Base-by-base conservation (phyloP, 2,329 filamentous ascomycete species). In the Nemania sp. region DNA sequence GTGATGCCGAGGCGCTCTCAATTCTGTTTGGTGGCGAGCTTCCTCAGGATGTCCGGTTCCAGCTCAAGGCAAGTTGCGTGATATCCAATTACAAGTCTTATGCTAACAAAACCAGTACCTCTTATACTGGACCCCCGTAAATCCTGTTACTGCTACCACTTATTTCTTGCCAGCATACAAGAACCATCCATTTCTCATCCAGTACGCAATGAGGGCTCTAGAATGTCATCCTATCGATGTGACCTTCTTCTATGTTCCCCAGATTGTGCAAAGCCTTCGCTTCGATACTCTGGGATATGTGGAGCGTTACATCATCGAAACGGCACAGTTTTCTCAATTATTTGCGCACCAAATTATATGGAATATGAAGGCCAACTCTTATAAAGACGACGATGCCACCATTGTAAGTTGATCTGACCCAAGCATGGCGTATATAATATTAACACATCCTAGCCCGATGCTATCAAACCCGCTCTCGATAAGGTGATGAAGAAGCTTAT, bases 331-430 rank as follows among this genome's bases (percentile, higher is more conserved):
- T 67, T 97, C 94, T n/a, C 94, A 97, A 71, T 77, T 97, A 7
- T 99, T 99, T 72, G 93, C 95, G 2, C 95, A 99, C 71, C 94
- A 99, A 67, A 97, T 99, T 62, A 99, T 99, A 68, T 99, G 95
- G 94, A 99, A 99, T 70, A 99, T 99, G 88, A 99, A 97, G 71
- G 94, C 94, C 26, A 99, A 99, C 71, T 90, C 92, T 1, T 99
- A 90, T 80, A 99, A 97, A 71, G 95, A 99, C 61, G 93, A 99
- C 65, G 91, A 97, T 62, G 92, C 88, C 12, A 84, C 88, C 64
- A 83, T 96, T 59, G 86, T 90, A 77, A 78, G 85, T 73, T n/a
- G 17, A 14, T 24, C 12, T 12, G 1, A 15, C 2, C 19, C 9
- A 24, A 30, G 39, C 9, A 31, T 22, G 34, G 36, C 57, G 28